Evolutionary conservation across 2,329 filamentous ascomycete species (phyloP).

Genomic region (Colletotrichum sojae): DNA sequence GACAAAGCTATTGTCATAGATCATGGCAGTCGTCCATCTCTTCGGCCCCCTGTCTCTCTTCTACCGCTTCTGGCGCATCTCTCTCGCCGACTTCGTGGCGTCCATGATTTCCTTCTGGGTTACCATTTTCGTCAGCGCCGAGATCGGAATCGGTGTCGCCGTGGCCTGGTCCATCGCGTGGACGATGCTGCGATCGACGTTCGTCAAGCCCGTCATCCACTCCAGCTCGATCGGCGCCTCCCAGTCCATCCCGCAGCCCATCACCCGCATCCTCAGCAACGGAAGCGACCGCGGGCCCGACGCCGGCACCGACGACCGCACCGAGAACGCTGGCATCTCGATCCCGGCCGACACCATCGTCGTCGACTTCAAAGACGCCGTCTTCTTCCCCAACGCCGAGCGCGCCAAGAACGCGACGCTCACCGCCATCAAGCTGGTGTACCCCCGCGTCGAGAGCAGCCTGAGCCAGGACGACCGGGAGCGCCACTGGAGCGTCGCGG

Average conservation of each 20-base stretch:
- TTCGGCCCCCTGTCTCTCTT: constrained; percentile 59
- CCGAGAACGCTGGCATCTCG: constrained; percentile 36
- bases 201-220: constrained; percentile 37
- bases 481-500: constrained; percentile 69
- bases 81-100: constrained; percentile 74
- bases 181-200: constrained; percentile 62
- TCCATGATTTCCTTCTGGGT: constrained; percentile 77
- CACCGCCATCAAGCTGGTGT: constrained; percentile 61
- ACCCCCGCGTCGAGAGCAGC: constrained; percentile 45
- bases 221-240: constrained; percentile 23
- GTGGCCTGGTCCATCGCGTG: constrained; percentile 76
- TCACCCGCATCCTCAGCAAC: constrained; percentile 50
- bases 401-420: constrained; percentile 49
- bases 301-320: constrained; percentile 48
- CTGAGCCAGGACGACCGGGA: constrained; percentile 52
- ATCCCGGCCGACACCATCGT: constrained; percentile 66
- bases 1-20: constrained; percentile 1
- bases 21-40: constrained; percentile 37
- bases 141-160: constrained; percentile 71
- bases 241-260: constrained; percentile 57
- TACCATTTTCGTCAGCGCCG: constrained; percentile 72
- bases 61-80: constrained; percentile 76
- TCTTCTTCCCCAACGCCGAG: constrained; percentile 75
- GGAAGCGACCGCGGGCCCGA: constrained; percentile 40
- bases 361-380: constrained; percentile 69